Conservation (phyloP, 2,329 filamentous ascomycete genomes). For the Calonectria naviculata region DNA sequence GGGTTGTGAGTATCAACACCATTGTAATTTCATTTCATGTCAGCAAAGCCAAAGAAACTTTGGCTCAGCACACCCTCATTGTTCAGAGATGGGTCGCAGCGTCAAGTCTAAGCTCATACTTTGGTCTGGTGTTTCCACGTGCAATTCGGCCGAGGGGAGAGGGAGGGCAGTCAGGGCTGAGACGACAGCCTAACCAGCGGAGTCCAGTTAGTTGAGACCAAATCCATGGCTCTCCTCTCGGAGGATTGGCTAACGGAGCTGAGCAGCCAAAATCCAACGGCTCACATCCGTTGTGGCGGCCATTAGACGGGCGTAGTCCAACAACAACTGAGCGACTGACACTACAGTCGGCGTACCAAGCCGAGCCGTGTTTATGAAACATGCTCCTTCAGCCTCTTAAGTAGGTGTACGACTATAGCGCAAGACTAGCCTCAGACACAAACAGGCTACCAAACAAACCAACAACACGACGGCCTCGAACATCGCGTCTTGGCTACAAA, state of each 20-base stretch:
- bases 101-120: neutral
- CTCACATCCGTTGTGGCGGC: neutral
- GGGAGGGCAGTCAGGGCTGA: neutral
- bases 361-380: neutral
- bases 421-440: neutral
- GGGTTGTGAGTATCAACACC: neutral
- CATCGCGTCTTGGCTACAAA: neutral
- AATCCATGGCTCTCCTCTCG: neutral
- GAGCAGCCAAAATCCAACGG: neutral
- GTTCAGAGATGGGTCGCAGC: neutral
- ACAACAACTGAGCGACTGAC: neutral
- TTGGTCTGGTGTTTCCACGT: neutral
- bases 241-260: neutral
- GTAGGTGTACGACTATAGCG: neutral
- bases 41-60: neutral
- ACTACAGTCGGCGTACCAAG: neutral
- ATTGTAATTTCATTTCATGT: neutral
- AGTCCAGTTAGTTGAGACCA: neutral
- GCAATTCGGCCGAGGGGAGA: neutral
- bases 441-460: neutral
- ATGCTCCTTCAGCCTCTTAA: neutral
- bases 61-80: neutral
- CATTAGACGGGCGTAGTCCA: neutral
- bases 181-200: neutral
- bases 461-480: neutral